Evolutionary conservation across 2,329 filamentous ascomycete genomes (phyloP), one percentile per base, ranked within the genome.

Genomic region (Ophiognomonia clavigignenti-juglandacearum): DNA sequence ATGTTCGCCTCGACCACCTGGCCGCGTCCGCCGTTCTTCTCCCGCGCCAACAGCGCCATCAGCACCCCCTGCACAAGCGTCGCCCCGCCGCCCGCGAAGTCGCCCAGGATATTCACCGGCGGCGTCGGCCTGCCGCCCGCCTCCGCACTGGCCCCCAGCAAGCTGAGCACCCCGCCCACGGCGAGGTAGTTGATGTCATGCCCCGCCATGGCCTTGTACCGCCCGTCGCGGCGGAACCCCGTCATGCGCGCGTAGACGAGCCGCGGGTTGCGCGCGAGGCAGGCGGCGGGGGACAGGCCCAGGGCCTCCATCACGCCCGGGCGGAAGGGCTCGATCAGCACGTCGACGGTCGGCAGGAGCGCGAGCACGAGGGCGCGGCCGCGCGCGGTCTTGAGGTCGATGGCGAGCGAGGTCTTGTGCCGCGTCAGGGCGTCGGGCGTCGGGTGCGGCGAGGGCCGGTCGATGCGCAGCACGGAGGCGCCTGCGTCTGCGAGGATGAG

Each of bases 141-240:
- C n/a, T n/a, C n/a, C n/a, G n/a, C n/a, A n/a, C n/a, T n/a, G 1
- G 86, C 73, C 1, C 92, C 92, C 3, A 97, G 77, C 66, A 96
- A 73, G 0, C 77, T 76, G 23, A 97, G 68, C 1, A 86, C 84
- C 0, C 92, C 92, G 0, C 85, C 86, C 0, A 96, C 88, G 40
- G 91, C 88, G 35, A 97, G 84, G 66, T 97, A 97, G 62, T 97
- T 96, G 64, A 96, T 96, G 63, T 96, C 91, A 62, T 96, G 91
- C 37, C 91, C 91, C 0, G 91, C 90, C 91, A 96, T 96, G 59
- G 77, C 69, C 39, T 78, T 80, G 67, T 96, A 97, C 58, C 82
- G 84, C 0, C 91, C 92, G 66, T 95, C 88, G 32, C 91, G 76
- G 11, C 92, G 77, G 65, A 96, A 97, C 0, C 92, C 92, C 3